phyloP scores from a whole-genome alignment of 805 yeast genomes.

The Pichia paraexigua region DNA sequence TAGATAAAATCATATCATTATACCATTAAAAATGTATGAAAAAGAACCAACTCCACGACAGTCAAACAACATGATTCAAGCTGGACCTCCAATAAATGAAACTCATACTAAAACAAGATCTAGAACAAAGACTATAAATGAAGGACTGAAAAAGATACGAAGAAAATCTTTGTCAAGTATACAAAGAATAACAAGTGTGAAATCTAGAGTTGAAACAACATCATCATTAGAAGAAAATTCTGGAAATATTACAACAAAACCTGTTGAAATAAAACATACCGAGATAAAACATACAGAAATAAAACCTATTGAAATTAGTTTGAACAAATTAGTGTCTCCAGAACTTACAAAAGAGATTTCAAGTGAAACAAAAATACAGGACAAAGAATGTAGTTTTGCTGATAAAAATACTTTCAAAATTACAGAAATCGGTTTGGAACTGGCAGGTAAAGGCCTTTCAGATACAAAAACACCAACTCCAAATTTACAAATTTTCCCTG shows the following conservation, averaged over 20 bases:
- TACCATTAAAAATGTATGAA: background rate
- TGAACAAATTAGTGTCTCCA: no score
- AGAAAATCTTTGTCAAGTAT: background rate
- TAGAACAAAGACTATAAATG: background rate
- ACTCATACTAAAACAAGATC: background rate
- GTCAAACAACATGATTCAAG: background rate
- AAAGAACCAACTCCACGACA: background rate
- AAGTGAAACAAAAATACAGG: background rate
- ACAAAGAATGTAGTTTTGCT: background rate
- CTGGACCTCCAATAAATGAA: background rate
- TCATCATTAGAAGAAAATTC: background rate
- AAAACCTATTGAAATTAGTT: no score
- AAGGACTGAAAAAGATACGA: background rate
- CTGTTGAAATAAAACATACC: background rate
- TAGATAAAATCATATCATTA: background rate
- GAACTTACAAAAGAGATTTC: background rate
- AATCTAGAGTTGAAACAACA: background rate
- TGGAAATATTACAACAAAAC: background rate
- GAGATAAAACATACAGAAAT: background rate
- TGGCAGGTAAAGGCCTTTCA: conserved; percentile 25
- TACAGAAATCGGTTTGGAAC: conserved; percentile 22
- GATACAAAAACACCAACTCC: background rate
- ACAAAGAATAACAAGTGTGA: background rate
- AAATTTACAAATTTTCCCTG: conserved; percentile 1
- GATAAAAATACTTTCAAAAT: conserved; percentile 11